These are phyloP conservation scores for Guadua angustifolia DNA, from an alignment of 176 grass and related monocot species.

Conservation along the genomic window DNA sequence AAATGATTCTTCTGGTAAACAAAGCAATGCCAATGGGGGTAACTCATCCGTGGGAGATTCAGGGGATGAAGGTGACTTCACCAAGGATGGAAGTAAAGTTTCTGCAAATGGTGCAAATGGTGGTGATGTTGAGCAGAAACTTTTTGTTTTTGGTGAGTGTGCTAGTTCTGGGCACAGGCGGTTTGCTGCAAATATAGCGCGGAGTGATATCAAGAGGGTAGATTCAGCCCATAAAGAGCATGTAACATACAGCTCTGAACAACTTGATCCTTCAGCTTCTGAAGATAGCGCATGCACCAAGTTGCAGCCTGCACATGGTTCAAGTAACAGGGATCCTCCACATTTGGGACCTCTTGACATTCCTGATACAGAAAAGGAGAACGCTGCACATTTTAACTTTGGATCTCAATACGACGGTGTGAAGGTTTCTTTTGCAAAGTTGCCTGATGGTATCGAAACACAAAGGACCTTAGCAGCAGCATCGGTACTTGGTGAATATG, in stretches of 20 bases:
- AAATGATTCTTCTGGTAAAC: neutral
- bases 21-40: neutral
- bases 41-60: neutral
- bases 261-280: constrained; percentile 4
- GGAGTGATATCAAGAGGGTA: constrained; percentile 15
- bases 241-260: constrained; percentile 14
- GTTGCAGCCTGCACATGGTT: constrained; percentile 24
- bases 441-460: constrained; percentile 7
- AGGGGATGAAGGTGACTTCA: constrained; percentile 15
- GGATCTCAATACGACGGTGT: neutral
- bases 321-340: constrained; percentile 3
- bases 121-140: constrained; percentile 12
- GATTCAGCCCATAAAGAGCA: constrained; percentile 31
- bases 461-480: neutral
- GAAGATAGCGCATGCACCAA: constrained; percentile 13
- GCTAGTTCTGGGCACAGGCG: constrained; percentile 2
- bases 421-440: constrained; percentile 34
- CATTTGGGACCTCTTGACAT: constrained; percentile 17
- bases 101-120: constrained; percentile 14
- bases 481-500: neutral
- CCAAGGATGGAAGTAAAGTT: constrained; percentile 7
- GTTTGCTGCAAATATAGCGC: constrained; percentile 9
- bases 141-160: constrained; percentile 50
- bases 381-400: constrained; percentile 23
- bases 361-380: neutral